Percentiles rank a stretch among this genome's conserved stretches.
These are phyloP conservation scores for Salix brachista DNA, from an alignment of 345 rosid species.

Conservation along the genomic window DNA sequence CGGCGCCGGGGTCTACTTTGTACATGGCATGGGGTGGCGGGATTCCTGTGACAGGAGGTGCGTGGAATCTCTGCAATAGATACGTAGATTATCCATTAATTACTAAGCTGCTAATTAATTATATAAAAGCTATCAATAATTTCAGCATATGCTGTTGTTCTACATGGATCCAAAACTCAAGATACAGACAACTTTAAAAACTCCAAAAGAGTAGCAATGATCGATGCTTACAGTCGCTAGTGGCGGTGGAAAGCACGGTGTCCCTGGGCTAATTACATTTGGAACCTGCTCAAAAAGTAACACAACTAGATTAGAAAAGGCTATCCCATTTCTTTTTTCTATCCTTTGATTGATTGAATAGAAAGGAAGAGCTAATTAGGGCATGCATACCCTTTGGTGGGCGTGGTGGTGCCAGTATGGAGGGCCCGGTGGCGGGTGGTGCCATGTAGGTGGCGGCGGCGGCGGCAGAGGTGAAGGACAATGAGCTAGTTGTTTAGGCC, in stretches of 20 bases:
- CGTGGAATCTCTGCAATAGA: slow-evolving; percentile 41
- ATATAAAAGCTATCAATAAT: no score
- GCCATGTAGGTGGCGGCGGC: slow-evolving; percentile 43
- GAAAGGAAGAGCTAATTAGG: neutral
- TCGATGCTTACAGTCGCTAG: slow-evolving; percentile 41
- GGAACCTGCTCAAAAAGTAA: slow-evolving; percentile 29
- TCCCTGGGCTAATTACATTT: slow-evolving; percentile 46
- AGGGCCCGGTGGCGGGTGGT: slow-evolving; percentile 30
- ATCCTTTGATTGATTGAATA: neutral
- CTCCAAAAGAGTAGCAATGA: slow-evolving; percentile 22
- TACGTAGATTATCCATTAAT: neutral
- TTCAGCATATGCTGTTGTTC: neutral
- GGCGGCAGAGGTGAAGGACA: slow-evolving; percentile 27
- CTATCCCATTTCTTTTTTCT: no score
- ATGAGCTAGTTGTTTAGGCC: slow-evolving; percentile 66
- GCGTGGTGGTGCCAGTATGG: slow-evolving; percentile 59
- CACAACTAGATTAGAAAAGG: neutral
- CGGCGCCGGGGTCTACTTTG: slow-evolving; percentile 43
- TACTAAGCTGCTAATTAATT: neutral
- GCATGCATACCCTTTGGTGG: slow-evolving; percentile 40
- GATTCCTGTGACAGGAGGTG: slow-evolving; percentile 53
- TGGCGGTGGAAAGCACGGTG: slow-evolving; percentile 58
- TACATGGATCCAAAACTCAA: slow-evolving; percentile 9
- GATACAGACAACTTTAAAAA: slow-evolving; percentile 16
- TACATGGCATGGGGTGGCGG: slow-evolving; percentile 26